Evolutionary conservation across 73 alveolate genomes (phyloP).

Genomic region (Tetrahymena malaccensis): DNA sequence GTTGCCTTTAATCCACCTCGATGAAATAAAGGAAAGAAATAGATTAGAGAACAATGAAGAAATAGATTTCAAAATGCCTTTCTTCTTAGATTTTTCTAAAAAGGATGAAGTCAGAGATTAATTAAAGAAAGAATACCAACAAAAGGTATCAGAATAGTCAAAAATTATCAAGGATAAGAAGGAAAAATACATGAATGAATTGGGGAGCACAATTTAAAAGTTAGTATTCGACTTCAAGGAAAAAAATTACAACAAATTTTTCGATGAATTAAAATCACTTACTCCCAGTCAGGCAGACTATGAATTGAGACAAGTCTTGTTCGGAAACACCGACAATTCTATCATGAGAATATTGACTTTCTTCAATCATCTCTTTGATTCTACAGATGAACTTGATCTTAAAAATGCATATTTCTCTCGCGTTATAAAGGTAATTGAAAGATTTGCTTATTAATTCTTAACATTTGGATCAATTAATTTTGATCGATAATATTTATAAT

Average conservation of each 20-base stretch:
- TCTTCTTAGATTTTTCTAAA: neutral
- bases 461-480: too few relatives aligned
- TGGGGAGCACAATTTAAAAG: neutral
- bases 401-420: neutral
- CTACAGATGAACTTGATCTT: neutral
- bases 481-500: too few relatives aligned
- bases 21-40: neutral
- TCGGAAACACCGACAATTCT: neutral
- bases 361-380: neutral
- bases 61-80: neutral
- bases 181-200: neutral
- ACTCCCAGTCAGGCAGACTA: neutral
- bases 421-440: neutral
- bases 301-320: neutral
- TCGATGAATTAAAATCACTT: neutral
- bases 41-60: neutral
- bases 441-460: neutral
- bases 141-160: neutral
- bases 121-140: neutral
- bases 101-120: neutral
- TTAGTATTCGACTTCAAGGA: neutral
- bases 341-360: neutral
- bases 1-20: neutral
- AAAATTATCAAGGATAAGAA: neutral
- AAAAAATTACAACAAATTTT: neutral